phyloP scores from a whole-genome alignment of 805 yeast genomes.

The Vanderwaltozyma yarrowii region DNA sequence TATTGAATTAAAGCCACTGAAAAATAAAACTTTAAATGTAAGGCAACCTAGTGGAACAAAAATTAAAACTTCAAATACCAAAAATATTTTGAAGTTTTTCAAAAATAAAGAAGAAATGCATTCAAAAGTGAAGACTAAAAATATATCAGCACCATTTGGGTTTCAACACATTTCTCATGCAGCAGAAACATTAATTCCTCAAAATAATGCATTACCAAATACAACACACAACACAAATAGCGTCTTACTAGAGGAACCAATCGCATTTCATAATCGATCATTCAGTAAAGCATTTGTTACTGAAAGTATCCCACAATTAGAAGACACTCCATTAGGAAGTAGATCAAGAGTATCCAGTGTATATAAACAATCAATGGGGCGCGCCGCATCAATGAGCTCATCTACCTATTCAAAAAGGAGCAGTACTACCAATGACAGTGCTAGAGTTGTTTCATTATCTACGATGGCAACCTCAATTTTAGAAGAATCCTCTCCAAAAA shows the following conservation, averaged over 20 bases:
- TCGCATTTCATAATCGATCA: constrained; percentile 1
- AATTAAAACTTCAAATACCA: constrained; percentile 7
- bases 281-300: constrained; percentile 12
- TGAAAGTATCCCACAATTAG: constrained; percentile 1
- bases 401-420: constrained; percentile 9
- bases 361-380: background rate
- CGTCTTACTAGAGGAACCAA: background rate
- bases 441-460: constrained; percentile 21
- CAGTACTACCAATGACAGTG: constrained; percentile 6
- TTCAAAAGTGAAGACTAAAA: constrained; percentile 6
- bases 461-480: constrained; percentile 24
- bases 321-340: background rate
- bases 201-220: background rate
- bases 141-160: constrained; percentile 31
- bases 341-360: background rate
- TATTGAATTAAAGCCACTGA: constrained; percentile 27
- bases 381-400: constrained; percentile 1
- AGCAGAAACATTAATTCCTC: constrained; percentile 8
- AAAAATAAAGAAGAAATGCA: constrained; percentile 11
- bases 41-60: background rate
- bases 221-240: background rate
- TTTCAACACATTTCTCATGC: constrained; percentile 34
- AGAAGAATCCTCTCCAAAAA: constrained; percentile 8
- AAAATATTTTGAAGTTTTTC: constrained; percentile 17
- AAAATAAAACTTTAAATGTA: constrained; percentile 6